Conservation (phyloP, 257 asterid species). For the Solanum piurae region DNA sequence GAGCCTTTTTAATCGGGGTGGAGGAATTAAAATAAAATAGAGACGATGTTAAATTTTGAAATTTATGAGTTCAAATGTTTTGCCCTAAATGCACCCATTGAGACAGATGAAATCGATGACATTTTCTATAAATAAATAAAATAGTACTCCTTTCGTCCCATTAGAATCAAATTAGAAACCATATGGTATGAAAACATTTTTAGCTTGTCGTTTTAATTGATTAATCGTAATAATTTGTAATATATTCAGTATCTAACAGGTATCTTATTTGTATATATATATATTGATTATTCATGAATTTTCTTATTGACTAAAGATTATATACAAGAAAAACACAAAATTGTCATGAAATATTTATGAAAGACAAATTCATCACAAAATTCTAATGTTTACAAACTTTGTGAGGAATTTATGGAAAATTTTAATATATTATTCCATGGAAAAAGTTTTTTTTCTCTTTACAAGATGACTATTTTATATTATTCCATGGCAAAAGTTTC, state of each 20-base stretch:
- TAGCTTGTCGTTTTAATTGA: background rate
- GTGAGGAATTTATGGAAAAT: background rate
- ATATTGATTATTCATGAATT: background rate
- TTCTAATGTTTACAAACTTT: background rate
- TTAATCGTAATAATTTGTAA: background rate
- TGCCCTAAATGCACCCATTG: background rate
- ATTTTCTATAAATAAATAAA: accelerated
- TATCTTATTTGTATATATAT: background rate
- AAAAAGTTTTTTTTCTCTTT: background rate
- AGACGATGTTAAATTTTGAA: background rate
- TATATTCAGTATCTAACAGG: background rate
- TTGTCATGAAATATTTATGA: background rate
- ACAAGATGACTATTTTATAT: background rate
- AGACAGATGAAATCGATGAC: background rate
- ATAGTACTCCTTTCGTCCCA: background rate
- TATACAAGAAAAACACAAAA: background rate
- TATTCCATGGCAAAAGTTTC: background rate
- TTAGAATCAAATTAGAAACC: background rate
- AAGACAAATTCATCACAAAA: background rate
- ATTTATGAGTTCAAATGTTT: background rate
- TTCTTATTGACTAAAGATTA: background rate
- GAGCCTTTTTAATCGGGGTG: background rate
- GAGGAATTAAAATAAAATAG: background rate
- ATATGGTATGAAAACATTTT: background rate
- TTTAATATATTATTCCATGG: background rate